Evolutionary conservation across 2,329 filamentous ascomycete genomes (phyloP).

Genomic region (Epichloe amarillans): DNA sequence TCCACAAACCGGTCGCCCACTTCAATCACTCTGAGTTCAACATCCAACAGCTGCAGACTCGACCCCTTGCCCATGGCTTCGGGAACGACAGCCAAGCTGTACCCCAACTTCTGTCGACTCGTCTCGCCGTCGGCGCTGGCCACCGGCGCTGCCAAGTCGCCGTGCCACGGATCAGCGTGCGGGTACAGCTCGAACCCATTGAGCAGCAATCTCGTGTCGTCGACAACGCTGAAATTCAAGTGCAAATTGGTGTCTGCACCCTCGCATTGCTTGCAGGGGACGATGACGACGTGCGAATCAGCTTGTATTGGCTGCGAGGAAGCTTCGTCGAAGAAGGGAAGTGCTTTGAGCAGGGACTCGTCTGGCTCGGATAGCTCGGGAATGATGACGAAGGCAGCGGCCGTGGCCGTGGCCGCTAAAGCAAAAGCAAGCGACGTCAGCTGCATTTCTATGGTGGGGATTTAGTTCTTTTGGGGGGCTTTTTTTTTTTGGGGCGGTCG

Average conservation of each 20-base stretch:
- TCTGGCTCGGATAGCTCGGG: slow-evolving; percentile 33
- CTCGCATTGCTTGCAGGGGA: slow-evolving; percentile 43
- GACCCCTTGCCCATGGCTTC: slow-evolving; percentile 36
- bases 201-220: slow-evolving; percentile 35
- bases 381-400: slow-evolving; percentile 39
- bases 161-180: slow-evolving; percentile 30
- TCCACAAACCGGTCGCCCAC: slow-evolving; percentile 43
- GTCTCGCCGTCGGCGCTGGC: slow-evolving; percentile 24
- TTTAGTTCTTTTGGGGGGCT: not conserved
- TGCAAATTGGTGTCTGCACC: slow-evolving; percentile 32
- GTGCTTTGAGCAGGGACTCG: slow-evolving; percentile 27
- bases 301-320: slow-evolving; percentile 23
- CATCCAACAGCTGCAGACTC: slow-evolving; percentile 35
- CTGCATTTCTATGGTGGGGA: slow-evolving; percentile 15
- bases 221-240: slow-evolving; percentile 41
- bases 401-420: slow-evolving; percentile 20
- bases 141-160: slow-evolving; percentile 32
- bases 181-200: slow-evolving; percentile 51
- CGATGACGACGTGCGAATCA: slow-evolving; percentile 26
- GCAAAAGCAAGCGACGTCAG: slow-evolving; percentile 18
- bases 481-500: too few relatives aligned
- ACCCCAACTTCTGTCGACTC: slow-evolving; percentile 32
- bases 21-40: slow-evolving; percentile 47
- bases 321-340: slow-evolving; percentile 22
- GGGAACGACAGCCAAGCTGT: slow-evolving; percentile 29